Evolutionary conservation across 495 filamentous ascomycete genomes (phyloP).

Genomic region (Penicillium canariense): DNA sequence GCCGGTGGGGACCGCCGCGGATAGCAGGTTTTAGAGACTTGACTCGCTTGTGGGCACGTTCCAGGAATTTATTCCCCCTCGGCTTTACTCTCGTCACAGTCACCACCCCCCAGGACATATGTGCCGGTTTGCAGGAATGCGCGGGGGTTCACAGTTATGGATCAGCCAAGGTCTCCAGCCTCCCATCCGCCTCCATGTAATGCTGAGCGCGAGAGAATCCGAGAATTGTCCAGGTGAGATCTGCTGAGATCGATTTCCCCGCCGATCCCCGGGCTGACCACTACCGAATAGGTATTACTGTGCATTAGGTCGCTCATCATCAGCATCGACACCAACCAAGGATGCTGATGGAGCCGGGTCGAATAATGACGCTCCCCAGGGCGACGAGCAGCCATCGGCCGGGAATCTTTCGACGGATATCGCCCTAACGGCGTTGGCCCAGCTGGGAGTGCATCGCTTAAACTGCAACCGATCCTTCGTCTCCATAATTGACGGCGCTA

Average conservation of each 20-base stretch:
- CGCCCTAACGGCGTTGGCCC: constrained; percentile 60
- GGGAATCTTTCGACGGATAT: constrained; percentile 48
- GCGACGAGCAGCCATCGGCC: constrained; percentile 16
- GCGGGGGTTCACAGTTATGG: constrained; percentile 9
- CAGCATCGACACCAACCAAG: not conserved
- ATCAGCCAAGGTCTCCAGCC: constrained; percentile 9
- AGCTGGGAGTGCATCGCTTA: constrained; percentile 56
- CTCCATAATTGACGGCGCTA: constrained; percentile 56
- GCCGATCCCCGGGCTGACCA: not conserved
- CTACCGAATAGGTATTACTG: constrained; percentile 31
- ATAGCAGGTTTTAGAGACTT: constrained; percentile 6
- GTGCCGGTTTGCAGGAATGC: constrained; percentile 6
- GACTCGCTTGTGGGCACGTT: not conserved
- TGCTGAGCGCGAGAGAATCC: constrained; percentile 23
- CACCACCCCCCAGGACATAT: not conserved
- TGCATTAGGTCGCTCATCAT: constrained; percentile 17
- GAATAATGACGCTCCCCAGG: constrained; percentile 3
- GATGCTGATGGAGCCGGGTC: not conserved
- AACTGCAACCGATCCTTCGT: constrained; percentile 54
- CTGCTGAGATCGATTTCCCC: not conserved
- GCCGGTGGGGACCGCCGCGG: not conserved
- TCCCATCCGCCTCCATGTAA: constrained; percentile 14
- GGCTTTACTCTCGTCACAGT: not conserved
- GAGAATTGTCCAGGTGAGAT: constrained; percentile 23
- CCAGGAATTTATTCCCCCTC: constrained; percentile 1